Evolutionary conservation across 1,284 basidiomycete species (phyloP).

Genomic region (Apiotrichum sp.): DNA sequence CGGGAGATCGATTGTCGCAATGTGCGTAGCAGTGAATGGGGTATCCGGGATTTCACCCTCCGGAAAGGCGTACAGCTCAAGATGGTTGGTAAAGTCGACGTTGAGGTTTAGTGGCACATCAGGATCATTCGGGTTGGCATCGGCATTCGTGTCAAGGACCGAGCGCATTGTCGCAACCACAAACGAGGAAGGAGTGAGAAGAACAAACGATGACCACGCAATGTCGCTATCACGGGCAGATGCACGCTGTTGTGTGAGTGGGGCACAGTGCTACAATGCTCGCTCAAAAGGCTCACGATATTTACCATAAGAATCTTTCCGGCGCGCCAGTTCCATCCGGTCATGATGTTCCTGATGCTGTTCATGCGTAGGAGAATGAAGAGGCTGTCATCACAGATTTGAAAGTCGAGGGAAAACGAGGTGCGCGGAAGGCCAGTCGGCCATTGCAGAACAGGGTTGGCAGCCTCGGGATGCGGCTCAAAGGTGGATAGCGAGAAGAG

Average conservation of each 20-base stretch:
- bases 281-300: not conserved
- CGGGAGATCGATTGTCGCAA: conserved; percentile 37
- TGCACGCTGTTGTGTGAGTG: too few relatives aligned
- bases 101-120: conserved; percentile 18
- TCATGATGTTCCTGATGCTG: conserved; percentile 16
- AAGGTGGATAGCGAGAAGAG: conserved; percentile 38
- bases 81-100: conserved; percentile 32
- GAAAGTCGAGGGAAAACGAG: conserved; percentile 29
- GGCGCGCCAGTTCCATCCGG: conserved; percentile 45
- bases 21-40: conserved; percentile 20
- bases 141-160: conserved; percentile 9
- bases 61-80: conserved; percentile 40
- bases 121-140: too few relatives aligned
- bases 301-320: conserved; percentile 28
- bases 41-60: conserved; percentile 6
- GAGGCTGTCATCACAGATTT: conserved; percentile 46
- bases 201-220: conserved; percentile 35
- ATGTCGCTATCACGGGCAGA: not conserved
- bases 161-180: conserved; percentile 29
- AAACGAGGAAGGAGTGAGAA: conserved; percentile 36
- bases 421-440: conserved; percentile 13
- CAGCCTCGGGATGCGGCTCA: conserved; percentile 38
- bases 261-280: too few relatives aligned
- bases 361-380: conserved; percentile 25
- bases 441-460: conserved; percentile 26